Conservation (phyloP, 2,329 filamentous ascomycete genomes). For the Alternaria arborescens region DNA sequence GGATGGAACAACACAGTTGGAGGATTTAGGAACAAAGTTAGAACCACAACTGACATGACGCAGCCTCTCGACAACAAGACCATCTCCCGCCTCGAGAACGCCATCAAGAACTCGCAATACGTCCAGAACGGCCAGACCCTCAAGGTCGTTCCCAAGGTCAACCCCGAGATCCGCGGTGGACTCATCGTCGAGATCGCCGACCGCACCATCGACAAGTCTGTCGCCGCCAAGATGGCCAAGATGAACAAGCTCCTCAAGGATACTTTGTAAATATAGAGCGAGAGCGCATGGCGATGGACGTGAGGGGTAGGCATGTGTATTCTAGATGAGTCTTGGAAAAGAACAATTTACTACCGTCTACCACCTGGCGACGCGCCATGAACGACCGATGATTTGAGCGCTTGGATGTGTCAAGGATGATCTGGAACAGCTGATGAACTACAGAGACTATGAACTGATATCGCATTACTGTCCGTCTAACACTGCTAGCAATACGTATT, state of each 20-base stretch:
- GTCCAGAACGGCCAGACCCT: slow-evolving; percentile 94
- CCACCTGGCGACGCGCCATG: slow-evolving; percentile 4
- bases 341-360: slow-evolving; percentile 33
- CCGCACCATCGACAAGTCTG: slow-evolving; percentile 96
- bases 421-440: background rate
- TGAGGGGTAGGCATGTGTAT: slow-evolving; percentile 42
- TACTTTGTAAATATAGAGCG: slow-evolving; percentile 78
- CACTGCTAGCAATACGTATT: background rate
- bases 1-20: background rate
- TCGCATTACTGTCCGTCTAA: background rate
- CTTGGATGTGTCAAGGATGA: background rate
- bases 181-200: slow-evolving; percentile 96
- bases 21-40: background rate
- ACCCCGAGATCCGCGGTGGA: slow-evolving; percentile 92
- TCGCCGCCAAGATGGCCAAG: slow-evolving; percentile 92
- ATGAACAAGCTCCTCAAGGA: slow-evolving; percentile 99
- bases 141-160: slow-evolving; percentile 95
- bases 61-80: slow-evolving; percentile 88
- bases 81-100: slow-evolving; percentile 83
- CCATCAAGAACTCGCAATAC: slow-evolving; percentile 88
- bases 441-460: background rate
- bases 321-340: slow-evolving; percentile 44
- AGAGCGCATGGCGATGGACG: slow-evolving; percentile 18
- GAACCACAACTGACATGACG: slow-evolving; percentile 26
- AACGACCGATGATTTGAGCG: background rate